phyloP scores from a whole-genome alignment of 371 early-diverging fungal genomes.

The Mucor lusitanicus region DNA sequence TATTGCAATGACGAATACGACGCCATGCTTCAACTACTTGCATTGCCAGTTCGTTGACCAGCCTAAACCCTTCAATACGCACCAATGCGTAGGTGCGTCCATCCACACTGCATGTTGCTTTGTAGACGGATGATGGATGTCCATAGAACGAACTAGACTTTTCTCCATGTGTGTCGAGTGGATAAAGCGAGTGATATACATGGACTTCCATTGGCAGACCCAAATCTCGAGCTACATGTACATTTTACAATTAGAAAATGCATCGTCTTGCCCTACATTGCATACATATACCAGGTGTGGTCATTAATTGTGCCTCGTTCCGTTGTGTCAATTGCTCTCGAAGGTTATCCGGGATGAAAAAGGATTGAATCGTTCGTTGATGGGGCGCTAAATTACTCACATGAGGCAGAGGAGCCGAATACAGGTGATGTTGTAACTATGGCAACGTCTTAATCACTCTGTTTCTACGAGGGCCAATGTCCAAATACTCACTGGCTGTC shows the following conservation, averaged over 20 bases:
- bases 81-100: constrained; percentile 83
- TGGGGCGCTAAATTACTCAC: constrained; percentile 69
- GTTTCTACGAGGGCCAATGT: neutral
- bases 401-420: constrained; percentile 70
- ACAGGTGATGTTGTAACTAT: constrained; percentile 81
- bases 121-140: constrained; percentile 80
- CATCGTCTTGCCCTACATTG: neutral
- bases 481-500: constrained; percentile 42
- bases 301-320: constrained; percentile 68
- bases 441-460: neutral
- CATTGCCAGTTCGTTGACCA: constrained; percentile 82
- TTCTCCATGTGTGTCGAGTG: constrained; percentile 62
- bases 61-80: constrained; percentile 75
- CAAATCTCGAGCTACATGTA: constrained; percentile 47
- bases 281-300: constrained; percentile 52
- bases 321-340: constrained; percentile 78
- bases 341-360: constrained; percentile 84
- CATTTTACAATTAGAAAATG: neutral
- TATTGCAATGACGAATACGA: constrained; percentile 78
- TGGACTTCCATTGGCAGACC: constrained; percentile 60
- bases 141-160: constrained; percentile 58
- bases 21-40: constrained; percentile 84
- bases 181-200: constrained; percentile 69
- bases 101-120: constrained; percentile 80
- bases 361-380: constrained; percentile 76